These are phyloP conservation scores for Ustilago lituana DNA, from an alignment of 1,284 basidiomycete species.

Conservation along the genomic window DNA sequence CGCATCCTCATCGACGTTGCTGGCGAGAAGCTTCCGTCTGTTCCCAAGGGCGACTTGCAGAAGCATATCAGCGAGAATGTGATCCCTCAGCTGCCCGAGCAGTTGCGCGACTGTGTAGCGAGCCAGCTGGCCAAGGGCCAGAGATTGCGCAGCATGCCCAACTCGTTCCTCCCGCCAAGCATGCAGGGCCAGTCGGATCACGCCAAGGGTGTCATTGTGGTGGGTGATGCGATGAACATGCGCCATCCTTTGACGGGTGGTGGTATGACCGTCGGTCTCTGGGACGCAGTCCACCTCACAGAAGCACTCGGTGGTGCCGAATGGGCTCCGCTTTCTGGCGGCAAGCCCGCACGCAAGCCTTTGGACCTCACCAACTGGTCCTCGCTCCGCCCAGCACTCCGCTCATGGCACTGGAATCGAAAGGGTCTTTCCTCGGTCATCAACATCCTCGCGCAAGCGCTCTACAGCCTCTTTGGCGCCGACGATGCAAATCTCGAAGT, in stretches of 20 bases:
- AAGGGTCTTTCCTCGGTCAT: slow-evolving; percentile 63
- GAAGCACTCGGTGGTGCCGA: slow-evolving; percentile 54
- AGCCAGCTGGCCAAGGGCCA: slow-evolving; percentile 53
- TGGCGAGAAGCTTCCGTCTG: slow-evolving; percentile 77
- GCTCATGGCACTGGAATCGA: slow-evolving; percentile 64
- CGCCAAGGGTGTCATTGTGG: slow-evolving; percentile 80
- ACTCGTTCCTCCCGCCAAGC: slow-evolving; percentile 87
- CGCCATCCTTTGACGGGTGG: slow-evolving; percentile 95
- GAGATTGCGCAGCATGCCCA: slow-evolving; percentile 83
- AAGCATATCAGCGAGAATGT: slow-evolving; percentile 54
- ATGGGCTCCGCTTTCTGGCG: slow-evolving; percentile 50
- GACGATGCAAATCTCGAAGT: slow-evolving; percentile 79
- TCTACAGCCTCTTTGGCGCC: slow-evolving; percentile 65
- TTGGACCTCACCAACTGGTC: slow-evolving; percentile 56
- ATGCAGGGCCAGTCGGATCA: slow-evolving; percentile 76
- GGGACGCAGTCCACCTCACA: slow-evolving; percentile 64
- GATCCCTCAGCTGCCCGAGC: slow-evolving; percentile 58
- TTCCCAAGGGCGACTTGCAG: slow-evolving; percentile 73
- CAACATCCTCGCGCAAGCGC: slow-evolving; percentile 66
- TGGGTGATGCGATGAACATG: slow-evolving; percentile 99
- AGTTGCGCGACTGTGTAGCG: slow-evolving; percentile 54
- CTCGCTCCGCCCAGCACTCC: slow-evolving; percentile 48
- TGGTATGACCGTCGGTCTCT: slow-evolving; percentile 67
- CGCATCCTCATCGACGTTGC: slow-evolving; percentile 93
- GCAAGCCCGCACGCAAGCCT: slow-evolving; percentile 9